Percentiles rank a stretch among this genome's conserved stretches.
Evolutionary conservation across 179 eudicot genomes (phyloP).

Genomic region (Nepenthes alata): DNA sequence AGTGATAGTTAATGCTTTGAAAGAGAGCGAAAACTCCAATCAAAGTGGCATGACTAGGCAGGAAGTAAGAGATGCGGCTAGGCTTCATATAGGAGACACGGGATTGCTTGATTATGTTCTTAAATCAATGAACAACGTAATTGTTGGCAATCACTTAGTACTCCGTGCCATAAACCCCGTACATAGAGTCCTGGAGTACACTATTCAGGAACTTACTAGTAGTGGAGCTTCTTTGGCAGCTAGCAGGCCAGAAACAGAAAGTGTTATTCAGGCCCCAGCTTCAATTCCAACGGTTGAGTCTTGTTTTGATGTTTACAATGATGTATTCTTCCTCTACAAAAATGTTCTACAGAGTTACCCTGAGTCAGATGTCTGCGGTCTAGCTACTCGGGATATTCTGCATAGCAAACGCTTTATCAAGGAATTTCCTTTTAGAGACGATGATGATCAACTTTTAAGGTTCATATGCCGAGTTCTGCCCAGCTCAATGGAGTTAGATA

Average conservation of each 20-base stretch:
- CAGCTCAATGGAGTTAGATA: slow-evolving; percentile 20
- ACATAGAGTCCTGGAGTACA: slow-evolving; percentile 43
- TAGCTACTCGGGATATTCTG: slow-evolving; percentile 35
- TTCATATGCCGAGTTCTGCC: slow-evolving; percentile 42
- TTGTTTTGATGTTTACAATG: slow-evolving; percentile 30
- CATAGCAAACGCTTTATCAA: slow-evolving; percentile 65
- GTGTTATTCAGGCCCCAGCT: not conserved
- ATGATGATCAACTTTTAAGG: slow-evolving; percentile 40
- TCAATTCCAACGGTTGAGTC: slow-evolving; percentile 4
- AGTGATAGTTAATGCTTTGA: slow-evolving; percentile 60
- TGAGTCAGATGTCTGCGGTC: slow-evolving; percentile 19
- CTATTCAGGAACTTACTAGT: slow-evolving; percentile 32
- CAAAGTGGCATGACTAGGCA: slow-evolving; percentile 63
- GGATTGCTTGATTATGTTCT: slow-evolving; percentile 83
- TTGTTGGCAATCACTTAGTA: slow-evolving; percentile 45
- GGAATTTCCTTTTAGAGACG: slow-evolving; percentile 62
- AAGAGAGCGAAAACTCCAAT: slow-evolving; percentile 25
- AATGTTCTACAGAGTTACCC: slow-evolving; percentile 28
- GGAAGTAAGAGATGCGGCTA: slow-evolving; percentile 76
- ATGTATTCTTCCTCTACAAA: slow-evolving; percentile 34
- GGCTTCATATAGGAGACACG: slow-evolving; percentile 71
- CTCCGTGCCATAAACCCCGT: slow-evolving; percentile 38
- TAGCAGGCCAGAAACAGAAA: slow-evolving; percentile 9
- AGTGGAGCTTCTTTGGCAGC: slow-evolving; percentile 2
- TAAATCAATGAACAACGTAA: slow-evolving; percentile 64